Percentiles rank a stretch among this genome's conserved stretches.
phyloP scores from a whole-genome alignment of 331 rosid genomes.

The Acacia concinna region DNA sequence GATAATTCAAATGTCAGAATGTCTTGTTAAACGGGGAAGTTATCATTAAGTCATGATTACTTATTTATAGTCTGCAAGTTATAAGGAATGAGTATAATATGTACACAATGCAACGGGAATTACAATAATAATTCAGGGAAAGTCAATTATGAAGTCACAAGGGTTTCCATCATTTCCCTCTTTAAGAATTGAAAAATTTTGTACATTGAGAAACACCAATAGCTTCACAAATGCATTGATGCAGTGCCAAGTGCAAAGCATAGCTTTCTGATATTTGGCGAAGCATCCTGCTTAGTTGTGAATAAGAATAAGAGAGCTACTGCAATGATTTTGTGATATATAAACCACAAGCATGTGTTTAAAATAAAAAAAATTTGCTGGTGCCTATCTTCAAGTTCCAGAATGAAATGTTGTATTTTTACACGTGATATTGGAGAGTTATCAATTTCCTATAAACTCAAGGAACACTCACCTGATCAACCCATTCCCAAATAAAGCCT shows the following conservation, averaged over 20 bases:
- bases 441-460: conserved; percentile 16
- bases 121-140: background rate
- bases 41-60: background rate
- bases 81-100: background rate
- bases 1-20: background rate
- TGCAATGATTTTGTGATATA: background rate
- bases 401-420: background rate
- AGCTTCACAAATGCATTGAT: conserved; percentile 3
- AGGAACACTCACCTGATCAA: conserved; percentile 66
- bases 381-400: background rate
- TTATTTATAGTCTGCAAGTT: background rate
- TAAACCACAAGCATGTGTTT: background rate
- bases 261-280: background rate
- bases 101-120: background rate
- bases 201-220: background rate
- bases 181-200: background rate
- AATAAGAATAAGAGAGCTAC: background rate
- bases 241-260: background rate
- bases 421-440: background rate
- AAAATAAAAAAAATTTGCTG: background rate
- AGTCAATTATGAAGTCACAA: background rate
- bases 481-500: conserved; percentile 99
- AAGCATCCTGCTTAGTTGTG: background rate
- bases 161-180: background rate
- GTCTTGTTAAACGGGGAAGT: background rate